Evolutionary conservation across 2,329 filamentous ascomycete genomes (phyloP), one percentile per base, ranked within the genome.

Genomic region (Daldinia eschscholtzii): DNA sequence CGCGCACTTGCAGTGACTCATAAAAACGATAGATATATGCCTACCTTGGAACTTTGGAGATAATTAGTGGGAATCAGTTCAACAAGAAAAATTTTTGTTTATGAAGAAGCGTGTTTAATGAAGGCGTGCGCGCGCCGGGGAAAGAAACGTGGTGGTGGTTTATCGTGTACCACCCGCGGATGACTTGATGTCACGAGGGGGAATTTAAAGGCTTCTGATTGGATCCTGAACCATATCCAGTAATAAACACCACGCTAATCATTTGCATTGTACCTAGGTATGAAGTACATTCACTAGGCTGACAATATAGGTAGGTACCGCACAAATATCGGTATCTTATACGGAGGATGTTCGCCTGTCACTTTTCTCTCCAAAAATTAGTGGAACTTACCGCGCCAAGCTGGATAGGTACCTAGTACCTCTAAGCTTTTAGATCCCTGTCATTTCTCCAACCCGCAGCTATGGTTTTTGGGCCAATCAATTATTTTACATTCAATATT

Each of bases 141-240:
- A 13, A 52, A 18, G 7, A 52, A 52, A 52, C 26, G 28, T 26
- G 26, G n/a, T 10, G 15, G 26, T 10, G n/a, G 46, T 52, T 52
- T 30, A 12, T 53, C 46, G 57, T 12, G 15, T 18, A 23, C 13
- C 5, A 28, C 57, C 55, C 57, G 69, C 70, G 61, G 64, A 46
- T 71, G 70, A 71, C 70, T 55, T 67, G 62, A 65, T 61, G 67
- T 69, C 61, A 70, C 66, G 66, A 55, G 64, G 55, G 63, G 63
- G 64, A 26, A 46, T 58, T 52, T 50, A 30, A 55, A 52, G 15
- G 28, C 64, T 23, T 65, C 50, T 67, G 70, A 67, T 67, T 69
- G 66, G 70, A 28, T 56, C 39, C 10, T 57, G 30, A 58, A 50
- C 52, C 37, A 44, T 55, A 53, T 67, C 37, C n/a, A 57, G 56